Conservation (phyloP, 768 basidiomycete genomes). For the Mrakia frigida region DNA sequence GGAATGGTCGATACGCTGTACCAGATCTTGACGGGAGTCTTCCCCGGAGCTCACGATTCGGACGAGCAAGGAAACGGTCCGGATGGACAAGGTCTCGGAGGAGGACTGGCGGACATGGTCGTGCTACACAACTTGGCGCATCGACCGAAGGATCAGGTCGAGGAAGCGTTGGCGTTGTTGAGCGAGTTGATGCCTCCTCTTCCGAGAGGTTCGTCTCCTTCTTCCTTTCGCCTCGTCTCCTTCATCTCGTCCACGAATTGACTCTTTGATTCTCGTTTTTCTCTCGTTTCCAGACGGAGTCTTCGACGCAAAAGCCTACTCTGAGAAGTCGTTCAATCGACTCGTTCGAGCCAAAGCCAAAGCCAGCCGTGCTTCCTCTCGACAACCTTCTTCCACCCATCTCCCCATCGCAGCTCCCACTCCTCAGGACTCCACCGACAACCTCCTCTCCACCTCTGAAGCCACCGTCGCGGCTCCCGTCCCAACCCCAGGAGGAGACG, state of each 20-base stretch:
- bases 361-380: slow-evolving; percentile 45
- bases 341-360: slow-evolving; percentile 78
- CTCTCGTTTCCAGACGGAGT: slow-evolving; percentile 65
- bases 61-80: slow-evolving; percentile 53
- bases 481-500: not conserved
- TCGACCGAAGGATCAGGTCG: slow-evolving; percentile 92
- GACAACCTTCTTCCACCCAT: not conserved
- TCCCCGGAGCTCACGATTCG: slow-evolving; percentile 60
- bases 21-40: slow-evolving; percentile 89
- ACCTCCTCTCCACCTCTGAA: slow-evolving; percentile 18
- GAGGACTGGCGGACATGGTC: slow-evolving; percentile 82
- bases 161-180: slow-evolving; percentile 82
- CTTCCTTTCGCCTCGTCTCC: not conserved
- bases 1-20: slow-evolving; percentile 88
- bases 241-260: not conserved
- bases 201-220: slow-evolving; percentile 64
- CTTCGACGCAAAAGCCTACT: slow-evolving; percentile 84
- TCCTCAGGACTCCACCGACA: not conserved
- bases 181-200: slow-evolving; percentile 89
- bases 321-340: slow-evolving; percentile 72
- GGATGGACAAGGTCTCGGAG: slow-evolving; percentile 72
- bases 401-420: not conserved
- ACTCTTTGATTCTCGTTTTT: not conserved
- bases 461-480: slow-evolving; percentile 18
- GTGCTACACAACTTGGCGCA: slow-evolving; percentile 97